phyloP scores from a whole-genome alignment of 1,284 basidiomycete genomes.

The Hypsizygus ulmarius region DNA sequence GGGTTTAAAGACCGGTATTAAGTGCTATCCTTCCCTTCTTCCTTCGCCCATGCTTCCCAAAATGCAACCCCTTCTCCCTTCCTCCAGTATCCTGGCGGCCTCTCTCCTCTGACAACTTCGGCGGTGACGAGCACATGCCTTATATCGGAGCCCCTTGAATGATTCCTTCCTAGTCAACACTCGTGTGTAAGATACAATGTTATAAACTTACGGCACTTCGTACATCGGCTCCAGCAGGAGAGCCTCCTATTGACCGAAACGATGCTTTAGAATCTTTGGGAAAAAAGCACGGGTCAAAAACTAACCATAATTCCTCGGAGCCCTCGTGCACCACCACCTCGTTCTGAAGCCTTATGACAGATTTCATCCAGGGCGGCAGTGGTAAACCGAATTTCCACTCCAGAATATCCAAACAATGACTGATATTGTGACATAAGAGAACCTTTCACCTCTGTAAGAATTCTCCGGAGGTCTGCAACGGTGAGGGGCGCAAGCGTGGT shows the following conservation, averaged over 20 bases:
- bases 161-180: slow-evolving; percentile 6
- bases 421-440: slow-evolving; percentile 90
- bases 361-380: slow-evolving; percentile 72
- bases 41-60: slow-evolving; percentile 49
- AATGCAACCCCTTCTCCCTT: slow-evolving; percentile 41
- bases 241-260: slow-evolving; percentile 52
- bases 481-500: slow-evolving; percentile 79
- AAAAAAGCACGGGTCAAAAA: slow-evolving; percentile 1
- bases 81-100: slow-evolving; percentile 42
- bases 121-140: slow-evolving; percentile 46
- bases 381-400: slow-evolving; percentile 82
- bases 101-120: slow-evolving; percentile 39
- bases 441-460: slow-evolving; percentile 89
- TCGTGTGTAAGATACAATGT: slow-evolving; percentile 2
- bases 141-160: slow-evolving; percentile 33
- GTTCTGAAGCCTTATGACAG: slow-evolving; percentile 71
- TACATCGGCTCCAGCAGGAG: slow-evolving; percentile 87
- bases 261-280: slow-evolving; percentile 9
- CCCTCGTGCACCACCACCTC: slow-evolving; percentile 88
- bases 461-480: slow-evolving; percentile 76
- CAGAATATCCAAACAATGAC: slow-evolving; percentile 76
- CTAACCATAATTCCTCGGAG: slow-evolving; percentile 84
- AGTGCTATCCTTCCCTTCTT: slow-evolving; percentile 35
- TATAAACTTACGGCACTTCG: slow-evolving; percentile 78
- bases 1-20: background rate